Percentiles rank a stretch among this genome's conserved stretches.
These are phyloP conservation scores for Brassica incana DNA, from an alignment of 345 rosid species.

Conservation along the genomic window DNA sequence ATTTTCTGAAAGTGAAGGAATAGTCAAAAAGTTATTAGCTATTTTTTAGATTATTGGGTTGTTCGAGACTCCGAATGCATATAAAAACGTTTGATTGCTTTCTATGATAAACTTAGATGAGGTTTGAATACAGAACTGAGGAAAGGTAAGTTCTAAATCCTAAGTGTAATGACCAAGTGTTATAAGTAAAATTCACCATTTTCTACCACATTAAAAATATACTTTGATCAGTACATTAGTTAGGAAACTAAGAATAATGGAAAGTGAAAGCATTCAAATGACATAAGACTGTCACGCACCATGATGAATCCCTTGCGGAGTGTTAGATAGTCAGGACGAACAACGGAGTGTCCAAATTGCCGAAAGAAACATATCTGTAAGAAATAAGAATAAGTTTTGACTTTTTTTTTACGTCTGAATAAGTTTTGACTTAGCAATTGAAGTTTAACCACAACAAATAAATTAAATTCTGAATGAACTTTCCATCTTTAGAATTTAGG, in stretches of 20 bases:
- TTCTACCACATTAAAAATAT: neutral
- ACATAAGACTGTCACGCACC: slow-evolving; percentile 46
- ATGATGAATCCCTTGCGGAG: slow-evolving; percentile 83
- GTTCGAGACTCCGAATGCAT: neutral
- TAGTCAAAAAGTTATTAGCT: neutral
- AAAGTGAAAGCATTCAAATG: neutral
- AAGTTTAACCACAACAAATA: neutral
- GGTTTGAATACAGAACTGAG: neutral
- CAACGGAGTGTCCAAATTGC: slow-evolving; percentile 83
- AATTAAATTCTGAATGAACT: neutral
- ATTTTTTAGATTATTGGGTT: neutral
- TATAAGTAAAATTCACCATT: neutral
- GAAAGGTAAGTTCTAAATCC: neutral
- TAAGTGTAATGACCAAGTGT: neutral
- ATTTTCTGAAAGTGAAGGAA: neutral
- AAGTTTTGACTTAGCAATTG: neutral
- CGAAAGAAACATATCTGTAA: slow-evolving; percentile 87
- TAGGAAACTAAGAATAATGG: neutral
- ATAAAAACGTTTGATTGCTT: neutral
- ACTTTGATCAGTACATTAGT: neutral
- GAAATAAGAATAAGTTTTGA: slow-evolving; percentile 4
- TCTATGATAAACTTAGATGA: neutral
- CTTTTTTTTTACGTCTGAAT: neutral
- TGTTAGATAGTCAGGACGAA: slow-evolving; percentile 77
- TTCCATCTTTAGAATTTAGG: neutral